phyloP scores from a whole-genome alignment of 805 yeast genomes.

The Suhomyces tanzawaensis region DNA sequence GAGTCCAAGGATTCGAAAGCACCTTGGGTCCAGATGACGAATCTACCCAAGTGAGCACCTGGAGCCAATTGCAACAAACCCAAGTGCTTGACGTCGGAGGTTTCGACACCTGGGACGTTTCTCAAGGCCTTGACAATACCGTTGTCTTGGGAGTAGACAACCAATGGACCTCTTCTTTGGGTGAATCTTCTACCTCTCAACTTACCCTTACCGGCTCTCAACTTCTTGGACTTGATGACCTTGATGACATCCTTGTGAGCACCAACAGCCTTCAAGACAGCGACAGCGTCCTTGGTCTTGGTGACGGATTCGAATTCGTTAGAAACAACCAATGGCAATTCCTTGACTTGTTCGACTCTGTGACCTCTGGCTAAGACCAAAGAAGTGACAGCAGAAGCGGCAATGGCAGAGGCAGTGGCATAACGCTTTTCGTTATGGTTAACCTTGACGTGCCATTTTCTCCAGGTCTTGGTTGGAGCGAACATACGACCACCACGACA shows the following conservation, averaged over 20 bases:
- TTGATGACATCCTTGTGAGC: slow-evolving; percentile 97
- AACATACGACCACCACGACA: slow-evolving; percentile 99
- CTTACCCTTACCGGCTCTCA: slow-evolving; percentile 99
- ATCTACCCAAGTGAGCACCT: slow-evolving; percentile 99
- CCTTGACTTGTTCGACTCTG: slow-evolving; percentile 97
- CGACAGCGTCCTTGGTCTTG: slow-evolving; percentile 99
- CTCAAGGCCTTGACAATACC: slow-evolving; percentile 98
- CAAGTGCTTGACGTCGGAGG: slow-evolving; percentile 85
- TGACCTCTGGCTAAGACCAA: slow-evolving; percentile 99
- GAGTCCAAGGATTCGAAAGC: slow-evolving; percentile 96
- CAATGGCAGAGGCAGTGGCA: slow-evolving; percentile 99
- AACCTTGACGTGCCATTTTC: slow-evolving; percentile 99
- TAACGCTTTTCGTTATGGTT: slow-evolving; percentile 99
- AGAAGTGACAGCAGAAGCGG: slow-evolving; percentile 98
- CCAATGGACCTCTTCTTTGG: slow-evolving; percentile 99
- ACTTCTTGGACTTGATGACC: slow-evolving; percentile 97
- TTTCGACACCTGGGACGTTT: slow-evolving; percentile 99
- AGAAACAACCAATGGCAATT: slow-evolving; percentile 96
- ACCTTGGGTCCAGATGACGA: slow-evolving; percentile 98
- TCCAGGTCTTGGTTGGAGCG: slow-evolving; percentile 99
- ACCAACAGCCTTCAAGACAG: slow-evolving; percentile 96
- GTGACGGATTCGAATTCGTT: slow-evolving; percentile 86
- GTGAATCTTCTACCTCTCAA: slow-evolving; percentile 99
- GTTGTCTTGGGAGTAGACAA: slow-evolving; percentile 96
- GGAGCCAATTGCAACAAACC: slow-evolving; percentile 99